Evolutionary conservation across 2,329 filamentous ascomycete genomes (phyloP), one percentile per base, ranked within the genome.

Genomic region (Nigrospora oryzae): DNA sequence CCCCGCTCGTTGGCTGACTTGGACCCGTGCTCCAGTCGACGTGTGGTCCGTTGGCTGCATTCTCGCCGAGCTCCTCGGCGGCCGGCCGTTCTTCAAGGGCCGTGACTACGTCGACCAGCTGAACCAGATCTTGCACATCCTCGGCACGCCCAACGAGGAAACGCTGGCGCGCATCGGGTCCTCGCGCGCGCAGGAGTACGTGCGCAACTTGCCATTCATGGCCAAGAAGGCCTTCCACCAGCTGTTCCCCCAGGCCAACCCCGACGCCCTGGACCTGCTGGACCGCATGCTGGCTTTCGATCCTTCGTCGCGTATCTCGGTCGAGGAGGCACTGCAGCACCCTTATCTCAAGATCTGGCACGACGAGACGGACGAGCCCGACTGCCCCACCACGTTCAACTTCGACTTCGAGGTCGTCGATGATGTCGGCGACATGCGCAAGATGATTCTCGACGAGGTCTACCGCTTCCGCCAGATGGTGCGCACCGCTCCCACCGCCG

Each of bases 1-100:
- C 12, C 44, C 36, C 19, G 33, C 16, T 32, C 40, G 28, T 43
- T 3, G 14, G 38, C 28, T 30, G 34, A n/a, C 44, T 19, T 12
- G 36, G 16, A 31, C 16, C 31, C 40, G 30, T 44, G 13, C 43
- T 41, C n/a, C 36, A 97, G 91, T 98, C 68, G 93, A 98, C 63
- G 91, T 98, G 32, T 98, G 93, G 93, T 98, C 93, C 10, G 91
- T 98, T 37, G 93, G 93, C 49, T 98, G 93, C 63, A 98, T 98
- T 58, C 79, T 98, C 44, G 93, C 93, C 44, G 93, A 98, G 67
- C 81, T 98, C 12, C 81, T 98, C 33, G 93, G 93, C 51, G 91
- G 93, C 48, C 86, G 94, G 48, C 93, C 93, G 37, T 98, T 98
- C 77, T 97, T 98, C 78, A 98, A 98, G 71, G 93, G 93, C 47